phyloP scores from a whole-genome alignment of 179 eudicot genomes.

The Silene vulgaris region DNA sequence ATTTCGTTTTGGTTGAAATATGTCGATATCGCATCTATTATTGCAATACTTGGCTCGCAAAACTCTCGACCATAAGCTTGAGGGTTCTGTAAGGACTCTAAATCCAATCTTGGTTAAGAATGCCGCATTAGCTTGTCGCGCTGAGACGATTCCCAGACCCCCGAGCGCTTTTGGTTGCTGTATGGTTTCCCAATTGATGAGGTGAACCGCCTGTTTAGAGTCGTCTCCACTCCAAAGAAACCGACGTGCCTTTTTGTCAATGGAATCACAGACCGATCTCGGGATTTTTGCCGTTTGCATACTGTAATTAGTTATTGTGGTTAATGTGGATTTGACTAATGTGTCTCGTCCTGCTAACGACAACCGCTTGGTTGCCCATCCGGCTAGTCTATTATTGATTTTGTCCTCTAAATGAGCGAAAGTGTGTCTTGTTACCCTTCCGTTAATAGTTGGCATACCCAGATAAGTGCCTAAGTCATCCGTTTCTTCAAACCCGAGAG shows the following conservation, averaged over 20 bases:
- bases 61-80: not conserved
- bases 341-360: not conserved
- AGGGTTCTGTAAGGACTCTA: not conserved
- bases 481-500: too few species aligned
- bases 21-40: too few species aligned
- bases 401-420: not conserved
- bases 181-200: not conserved
- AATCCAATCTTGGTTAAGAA: not conserved
- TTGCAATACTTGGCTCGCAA: too few species aligned
- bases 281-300: constrained; percentile 9
- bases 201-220: not conserved
- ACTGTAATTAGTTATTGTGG: not conserved
- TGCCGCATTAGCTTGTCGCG: not conserved
- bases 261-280: too few species aligned
- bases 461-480: too few species aligned
- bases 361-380: not conserved
- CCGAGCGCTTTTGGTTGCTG: not conserved
- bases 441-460: too few species aligned
- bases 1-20: too few species aligned
- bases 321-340: not conserved
- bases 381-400: not conserved
- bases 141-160: not conserved
- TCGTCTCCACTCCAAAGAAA: not conserved
- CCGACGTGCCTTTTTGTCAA: not conserved
- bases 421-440: not conserved